phyloP scores from a whole-genome alignment of 257 asterid genomes.

The Solanum peruvianum region DNA sequence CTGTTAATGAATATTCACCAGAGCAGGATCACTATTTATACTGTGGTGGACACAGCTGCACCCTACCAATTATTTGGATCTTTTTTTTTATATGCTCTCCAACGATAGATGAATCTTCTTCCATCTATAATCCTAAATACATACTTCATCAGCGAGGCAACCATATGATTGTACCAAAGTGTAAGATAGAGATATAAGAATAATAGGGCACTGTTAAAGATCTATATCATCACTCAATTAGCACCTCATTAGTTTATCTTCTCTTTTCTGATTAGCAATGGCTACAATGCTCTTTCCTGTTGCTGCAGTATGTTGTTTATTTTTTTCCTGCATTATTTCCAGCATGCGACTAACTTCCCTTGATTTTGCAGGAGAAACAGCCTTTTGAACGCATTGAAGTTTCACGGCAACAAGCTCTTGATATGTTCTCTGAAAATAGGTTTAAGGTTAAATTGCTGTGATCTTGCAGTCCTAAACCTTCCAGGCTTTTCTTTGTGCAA shows the following conservation, averaged over 20 bases:
- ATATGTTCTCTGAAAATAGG: slow-evolving; percentile 78
- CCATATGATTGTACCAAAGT: background rate
- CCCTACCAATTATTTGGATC: background rate
- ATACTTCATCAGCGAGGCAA: background rate
- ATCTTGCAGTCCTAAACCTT: background rate
- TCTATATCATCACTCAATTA: background rate
- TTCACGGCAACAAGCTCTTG: slow-evolving; percentile 78
- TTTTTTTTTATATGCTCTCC: background rate
- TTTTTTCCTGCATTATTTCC: background rate
- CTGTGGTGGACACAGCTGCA: background rate
- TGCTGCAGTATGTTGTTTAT: background rate
- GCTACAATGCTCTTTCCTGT: background rate
- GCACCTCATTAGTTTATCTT: background rate
- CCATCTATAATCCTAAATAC: background rate
- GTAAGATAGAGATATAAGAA: background rate
- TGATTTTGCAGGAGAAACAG: slow-evolving; percentile 63
- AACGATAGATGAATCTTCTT: background rate
- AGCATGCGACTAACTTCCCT: background rate
- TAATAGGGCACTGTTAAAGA: background rate
- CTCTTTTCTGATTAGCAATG: background rate
- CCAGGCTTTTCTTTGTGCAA: background rate
- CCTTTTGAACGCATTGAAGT: slow-evolving; percentile 95
- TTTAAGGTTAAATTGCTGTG: slow-evolving; percentile 50
- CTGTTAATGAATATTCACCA: background rate
- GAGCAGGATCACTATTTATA: background rate